Evolutionary conservation across 1,284 basidiomycete genomes (phyloP).

Genomic region (Anthracocystis panici-leucophaei): DNA sequence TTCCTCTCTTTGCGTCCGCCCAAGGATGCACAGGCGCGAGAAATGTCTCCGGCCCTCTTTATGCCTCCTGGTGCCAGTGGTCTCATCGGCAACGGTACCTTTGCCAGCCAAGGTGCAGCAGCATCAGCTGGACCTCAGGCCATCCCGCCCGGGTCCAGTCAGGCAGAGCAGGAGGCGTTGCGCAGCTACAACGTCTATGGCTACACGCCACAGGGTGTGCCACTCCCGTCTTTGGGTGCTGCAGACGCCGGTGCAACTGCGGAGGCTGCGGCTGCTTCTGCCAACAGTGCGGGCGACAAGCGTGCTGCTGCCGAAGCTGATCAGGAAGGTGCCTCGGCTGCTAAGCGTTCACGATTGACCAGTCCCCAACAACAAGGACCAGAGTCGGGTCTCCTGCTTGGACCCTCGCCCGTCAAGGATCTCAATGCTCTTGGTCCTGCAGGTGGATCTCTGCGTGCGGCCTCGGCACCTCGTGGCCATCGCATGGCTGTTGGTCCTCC

Average conservation of each 20-base stretch:
- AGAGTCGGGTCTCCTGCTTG: constrained; percentile 32
- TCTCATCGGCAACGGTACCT: constrained; percentile 37
- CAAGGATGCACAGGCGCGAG: constrained; percentile 39
- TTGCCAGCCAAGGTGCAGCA: constrained; percentile 9
- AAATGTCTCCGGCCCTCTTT: constrained; percentile 45
- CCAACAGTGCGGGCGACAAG: constrained; percentile 26
- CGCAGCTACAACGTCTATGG: constrained; percentile 56
- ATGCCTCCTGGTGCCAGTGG: constrained; percentile 54
- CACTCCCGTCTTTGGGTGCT: constrained; percentile 30
- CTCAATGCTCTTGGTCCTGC: constrained; percentile 63
- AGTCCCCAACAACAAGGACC: constrained; percentile 30
- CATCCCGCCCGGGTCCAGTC: constrained; percentile 61
- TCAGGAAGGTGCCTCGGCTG: constrained; percentile 23
- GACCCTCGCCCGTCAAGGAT: constrained; percentile 64
- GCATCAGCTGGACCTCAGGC: constrained; percentile 29
- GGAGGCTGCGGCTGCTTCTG: neutral
- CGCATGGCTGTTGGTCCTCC: constrained; percentile 53
- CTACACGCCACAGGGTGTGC: constrained; percentile 60
- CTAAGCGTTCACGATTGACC: constrained; percentile 44
- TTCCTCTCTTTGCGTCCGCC: constrained; percentile 63
- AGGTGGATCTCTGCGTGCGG: constrained; percentile 57
- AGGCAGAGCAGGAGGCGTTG: constrained; percentile 53
- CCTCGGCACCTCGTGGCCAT: constrained; percentile 49
- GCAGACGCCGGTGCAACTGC: neutral
- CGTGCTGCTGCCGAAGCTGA: constrained; percentile 24